Conservation (phyloP, 2,329 filamentous ascomycete genomes). For the Colletotrichum melonis region DNA sequence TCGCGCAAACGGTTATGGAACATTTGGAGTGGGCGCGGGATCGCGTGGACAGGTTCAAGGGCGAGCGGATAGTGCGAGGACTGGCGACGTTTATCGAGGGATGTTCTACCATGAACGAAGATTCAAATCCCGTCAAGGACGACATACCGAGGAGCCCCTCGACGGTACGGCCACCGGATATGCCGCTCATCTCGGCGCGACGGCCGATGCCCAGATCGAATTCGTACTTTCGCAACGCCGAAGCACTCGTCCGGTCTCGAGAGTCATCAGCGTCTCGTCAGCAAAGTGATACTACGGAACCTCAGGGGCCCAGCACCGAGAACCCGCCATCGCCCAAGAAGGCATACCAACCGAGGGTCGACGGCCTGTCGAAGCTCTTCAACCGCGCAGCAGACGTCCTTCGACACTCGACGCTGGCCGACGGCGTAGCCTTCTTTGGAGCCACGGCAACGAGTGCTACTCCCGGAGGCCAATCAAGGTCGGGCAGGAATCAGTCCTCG, state of each 20-base stretch:
- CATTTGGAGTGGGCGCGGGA: conserved; percentile 69
- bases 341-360: conserved; percentile 31
- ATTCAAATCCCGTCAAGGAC: conserved; percentile 4
- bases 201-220: conserved; percentile 20
- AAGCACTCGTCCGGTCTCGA: not conserved
- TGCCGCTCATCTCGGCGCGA: conserved; percentile 18
- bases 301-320: not conserved
- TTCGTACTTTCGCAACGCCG: conserved; percentile 17
- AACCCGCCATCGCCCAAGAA: conserved; percentile 5
- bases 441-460: conserved; percentile 38
- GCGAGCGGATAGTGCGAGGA: conserved; percentile 64
- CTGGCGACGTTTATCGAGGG: conserved; percentile 66
- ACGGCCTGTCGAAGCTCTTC: conserved; percentile 41
- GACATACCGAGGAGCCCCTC: conserved; percentile 16
- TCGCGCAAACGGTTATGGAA: conserved; percentile 67
- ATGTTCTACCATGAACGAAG: conserved; percentile 45
- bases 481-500: conserved; percentile 14
- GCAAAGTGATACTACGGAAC: not conserved
- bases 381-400: conserved; percentile 43
- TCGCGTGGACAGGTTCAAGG: conserved; percentile 62
- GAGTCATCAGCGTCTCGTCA: conserved; percentile 12
- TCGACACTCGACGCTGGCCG: conserved; percentile 44
- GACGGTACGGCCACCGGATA: conserved; percentile 21
- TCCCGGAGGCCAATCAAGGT: conserved; percentile 19
- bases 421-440: conserved; percentile 46